Evolutionary conservation across 352 stramenopile genomes (phyloP).

Genomic region (Phytophthora idaei): DNA sequence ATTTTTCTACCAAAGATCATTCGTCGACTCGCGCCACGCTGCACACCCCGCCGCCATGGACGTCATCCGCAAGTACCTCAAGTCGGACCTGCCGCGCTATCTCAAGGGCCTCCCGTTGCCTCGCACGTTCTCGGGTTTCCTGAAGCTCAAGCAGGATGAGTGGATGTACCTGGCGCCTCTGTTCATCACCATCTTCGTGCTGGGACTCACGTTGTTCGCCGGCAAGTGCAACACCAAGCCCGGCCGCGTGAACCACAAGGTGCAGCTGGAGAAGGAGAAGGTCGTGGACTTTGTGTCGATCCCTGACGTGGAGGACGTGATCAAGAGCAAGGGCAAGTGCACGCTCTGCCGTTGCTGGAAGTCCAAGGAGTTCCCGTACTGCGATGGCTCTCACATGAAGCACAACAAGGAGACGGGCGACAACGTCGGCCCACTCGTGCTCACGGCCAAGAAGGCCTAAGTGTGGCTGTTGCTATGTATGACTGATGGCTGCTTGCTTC

Average conservation of each 20-base stretch:
- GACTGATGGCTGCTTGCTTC: conserved; percentile 32
- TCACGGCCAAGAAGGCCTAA: conserved; percentile 59
- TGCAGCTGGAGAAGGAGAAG: conserved; percentile 84
- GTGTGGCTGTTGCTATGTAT: conserved; percentile 26
- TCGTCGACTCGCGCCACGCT: conserved; percentile 15
- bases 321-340: conserved; percentile 84
- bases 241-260: conserved; percentile 68
- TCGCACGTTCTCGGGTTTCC: conserved; percentile 80
- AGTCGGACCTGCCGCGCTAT: conserved; percentile 81
- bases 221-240: conserved; percentile 61
- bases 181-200: conserved; percentile 73
- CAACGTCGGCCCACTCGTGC: conserved; percentile 80
- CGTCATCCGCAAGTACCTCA: conserved; percentile 81
- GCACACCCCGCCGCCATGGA: conserved; percentile 51
- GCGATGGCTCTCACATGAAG: conserved; percentile 81
- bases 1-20: conserved; percentile 23
- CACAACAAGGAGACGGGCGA: conserved; percentile 90
- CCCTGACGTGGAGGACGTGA: conserved; percentile 80
- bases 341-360: conserved; percentile 88
- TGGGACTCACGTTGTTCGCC: conserved; percentile 75
- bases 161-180: conserved; percentile 87
- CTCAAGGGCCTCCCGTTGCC: conserved; percentile 83
- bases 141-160: conserved; percentile 87
- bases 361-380: conserved; percentile 89
- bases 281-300: conserved; percentile 73